These are phyloP conservation scores for Vicia sativa DNA, from an alignment of 306 rosid genomes.

Conservation along the genomic window DNA sequence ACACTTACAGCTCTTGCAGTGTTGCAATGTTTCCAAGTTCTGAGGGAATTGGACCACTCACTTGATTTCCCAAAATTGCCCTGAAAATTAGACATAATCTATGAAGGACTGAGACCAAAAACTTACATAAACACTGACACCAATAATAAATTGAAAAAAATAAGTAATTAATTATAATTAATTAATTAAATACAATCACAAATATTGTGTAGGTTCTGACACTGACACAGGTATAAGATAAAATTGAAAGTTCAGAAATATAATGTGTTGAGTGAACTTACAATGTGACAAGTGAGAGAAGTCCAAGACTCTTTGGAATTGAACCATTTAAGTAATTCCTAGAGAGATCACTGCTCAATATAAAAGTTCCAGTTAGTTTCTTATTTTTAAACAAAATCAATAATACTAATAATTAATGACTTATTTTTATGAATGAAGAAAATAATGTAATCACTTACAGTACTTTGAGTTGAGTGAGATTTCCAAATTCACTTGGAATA, in stretches of 20 bases:
- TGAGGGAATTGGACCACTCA: constrained; percentile 63
- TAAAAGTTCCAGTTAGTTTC: constrained; percentile 1
- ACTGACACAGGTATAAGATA: too few species aligned
- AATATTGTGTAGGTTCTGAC: too few species aligned
- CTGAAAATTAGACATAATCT: constrained; percentile 51
- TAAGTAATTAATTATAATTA: too few species aligned
- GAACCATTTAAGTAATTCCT: constrained; percentile 68
- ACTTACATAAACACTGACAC: too few species aligned
- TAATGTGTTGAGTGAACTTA: constrained; percentile 45
- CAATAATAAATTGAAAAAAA: too few species aligned
- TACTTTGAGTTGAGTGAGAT: constrained; percentile 53
- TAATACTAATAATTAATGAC: neutral
- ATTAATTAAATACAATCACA: too few species aligned
- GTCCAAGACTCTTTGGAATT: constrained; percentile 53
- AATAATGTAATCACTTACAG: constrained; percentile 52
- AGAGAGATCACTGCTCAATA: constrained; percentile 61
- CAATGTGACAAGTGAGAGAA: constrained; percentile 49
- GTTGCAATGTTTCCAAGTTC: constrained; percentile 59
- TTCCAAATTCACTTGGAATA: constrained; percentile 70
- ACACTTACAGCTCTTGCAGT: constrained; percentile 63
- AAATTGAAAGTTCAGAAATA: too few species aligned
- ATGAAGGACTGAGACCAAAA: too few species aligned
- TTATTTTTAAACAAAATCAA: neutral
- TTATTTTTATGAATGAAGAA: neutral
- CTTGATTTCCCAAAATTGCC: constrained; percentile 61